Percentiles rank a stretch among this genome's conserved stretches.
These are phyloP conservation scores for Penicillium manginii DNA, from an alignment of 495 filamentous ascomycete genomes.

Conservation along the genomic window DNA sequence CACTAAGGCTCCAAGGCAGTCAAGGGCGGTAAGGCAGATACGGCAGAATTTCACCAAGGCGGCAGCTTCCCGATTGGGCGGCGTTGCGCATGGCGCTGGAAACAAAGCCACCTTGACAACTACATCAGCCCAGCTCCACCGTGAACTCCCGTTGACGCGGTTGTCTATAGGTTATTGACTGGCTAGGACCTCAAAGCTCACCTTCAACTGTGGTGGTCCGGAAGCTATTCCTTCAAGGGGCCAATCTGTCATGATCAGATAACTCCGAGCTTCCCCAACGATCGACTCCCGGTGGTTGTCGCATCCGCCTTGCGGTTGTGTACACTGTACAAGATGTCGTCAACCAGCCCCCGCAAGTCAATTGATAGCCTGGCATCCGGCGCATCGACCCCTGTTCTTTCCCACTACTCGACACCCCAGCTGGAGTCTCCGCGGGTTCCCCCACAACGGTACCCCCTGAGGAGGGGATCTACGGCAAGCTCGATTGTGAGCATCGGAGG, in stretches of 20 bases:
- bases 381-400: constrained; percentile 54
- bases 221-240: constrained; percentile 3
- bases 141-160: constrained; percentile 1
- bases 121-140: constrained; percentile 11
- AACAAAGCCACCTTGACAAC: constrained; percentile 29
- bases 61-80: constrained; percentile 39
- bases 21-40: background rate
- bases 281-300: constrained; percentile 41
- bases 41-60: background rate
- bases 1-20: constrained; percentile 14
- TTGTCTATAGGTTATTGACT: constrained; percentile 9
- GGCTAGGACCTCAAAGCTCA: background rate
- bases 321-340: constrained; percentile 63
- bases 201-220: background rate
- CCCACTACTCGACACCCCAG: constrained; percentile 62
- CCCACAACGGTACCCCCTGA: constrained; percentile 51
- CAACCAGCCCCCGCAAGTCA: constrained; percentile 67
- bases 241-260: constrained; percentile 50
- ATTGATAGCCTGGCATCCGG: constrained; percentile 65
- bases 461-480: constrained; percentile 84
- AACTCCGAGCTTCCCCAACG: constrained; percentile 35
- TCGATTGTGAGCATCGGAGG: constrained; percentile 81
- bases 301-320: constrained; percentile 40
- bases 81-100: constrained; percentile 31
- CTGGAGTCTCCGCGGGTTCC: constrained; percentile 47